Evolutionary conservation across 2,329 filamentous ascomycete genomes (phyloP), one percentile per base, ranked within the genome.

Genomic region (Penicillium sp.): DNA sequence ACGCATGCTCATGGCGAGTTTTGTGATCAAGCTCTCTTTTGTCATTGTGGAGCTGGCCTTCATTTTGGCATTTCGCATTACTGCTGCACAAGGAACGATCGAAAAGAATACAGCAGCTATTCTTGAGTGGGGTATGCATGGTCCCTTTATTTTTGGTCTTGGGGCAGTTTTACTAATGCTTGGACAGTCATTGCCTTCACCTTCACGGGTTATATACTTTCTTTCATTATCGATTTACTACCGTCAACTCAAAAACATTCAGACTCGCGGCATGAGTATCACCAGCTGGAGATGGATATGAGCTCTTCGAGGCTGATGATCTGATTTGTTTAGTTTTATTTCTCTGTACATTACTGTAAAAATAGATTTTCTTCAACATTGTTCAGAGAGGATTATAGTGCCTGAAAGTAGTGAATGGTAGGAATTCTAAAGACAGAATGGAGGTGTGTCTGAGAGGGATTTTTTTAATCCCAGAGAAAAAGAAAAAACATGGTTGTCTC

Each of bases 401-500:
- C 19, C 19, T 19, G 19, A 19, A 19, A 19, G 19, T 19, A 19
- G 19, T 19, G 19, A 19, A 19, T 19, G 19, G 19, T 19, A 19
- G 19, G 19, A 19, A 19, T 1, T 1, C 19, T 19, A 19, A 19
- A 19, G 1, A 19, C 19, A 19, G 19, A 19, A 19, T 19, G 19
- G 19, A 19, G 19, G 19, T 19, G 19, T 19, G 19, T 19, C 19
- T 19, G 19, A 19, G 19, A 19, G 19, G 19, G 19, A 19, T 19
- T 19, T 19, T 19, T 19, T 19, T 19, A 19, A 19, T 19, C 19
- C 19, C 19, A 19, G 19, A 19, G 19, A 29, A 16, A 26, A 54
- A 23, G 11, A 37, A 45, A 2, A 31, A 54, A 60, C 64, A 67
- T 56, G 62, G 75, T 77, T 62, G 74, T 72, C 63, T 60, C 69